Percentiles rank a stretch among this genome's conserved stretches.
phyloP scores from a whole-genome alignment of 495 filamentous ascomycete genomes.

The Penicillium chermesinum region DNA sequence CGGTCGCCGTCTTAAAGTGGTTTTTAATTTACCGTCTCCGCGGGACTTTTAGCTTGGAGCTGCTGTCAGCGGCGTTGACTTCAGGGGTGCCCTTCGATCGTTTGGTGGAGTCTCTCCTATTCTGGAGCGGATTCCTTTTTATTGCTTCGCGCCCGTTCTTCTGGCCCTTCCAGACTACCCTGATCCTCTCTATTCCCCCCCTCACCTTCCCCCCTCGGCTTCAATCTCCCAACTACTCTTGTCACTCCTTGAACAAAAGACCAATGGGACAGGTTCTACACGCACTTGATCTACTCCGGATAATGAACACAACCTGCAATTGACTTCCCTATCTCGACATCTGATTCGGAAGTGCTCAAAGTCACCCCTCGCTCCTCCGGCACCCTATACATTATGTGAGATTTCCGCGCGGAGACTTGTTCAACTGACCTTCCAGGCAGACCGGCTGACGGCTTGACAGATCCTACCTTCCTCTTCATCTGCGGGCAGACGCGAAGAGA shows the following conservation, averaged over 20 bases:
- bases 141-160: background rate
- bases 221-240: background rate
- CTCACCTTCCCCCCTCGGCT: no score
- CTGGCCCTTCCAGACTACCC: background rate
- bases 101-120: background rate
- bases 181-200: background rate
- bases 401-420: no score
- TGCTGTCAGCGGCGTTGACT: background rate
- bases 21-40: background rate
- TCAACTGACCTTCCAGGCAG: no score
- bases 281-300: background rate
- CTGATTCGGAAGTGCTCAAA: background rate
- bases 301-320: background rate
- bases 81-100: background rate
- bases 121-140: background rate
- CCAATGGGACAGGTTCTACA: background rate
- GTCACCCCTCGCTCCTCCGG: conserved; percentile 10
- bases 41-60: background rate
- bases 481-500: conserved; percentile 43
- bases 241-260: conserved; percentile 10
- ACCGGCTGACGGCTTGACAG: no score
- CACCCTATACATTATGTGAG: no score
- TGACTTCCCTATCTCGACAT: background rate
- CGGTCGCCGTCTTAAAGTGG: background rate
- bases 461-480: conserved; percentile 26